These are phyloP conservation scores for Chrysanthemum seticuspe DNA, from an alignment of 129 eudicot genomes.

Conservation along the genomic window DNA sequence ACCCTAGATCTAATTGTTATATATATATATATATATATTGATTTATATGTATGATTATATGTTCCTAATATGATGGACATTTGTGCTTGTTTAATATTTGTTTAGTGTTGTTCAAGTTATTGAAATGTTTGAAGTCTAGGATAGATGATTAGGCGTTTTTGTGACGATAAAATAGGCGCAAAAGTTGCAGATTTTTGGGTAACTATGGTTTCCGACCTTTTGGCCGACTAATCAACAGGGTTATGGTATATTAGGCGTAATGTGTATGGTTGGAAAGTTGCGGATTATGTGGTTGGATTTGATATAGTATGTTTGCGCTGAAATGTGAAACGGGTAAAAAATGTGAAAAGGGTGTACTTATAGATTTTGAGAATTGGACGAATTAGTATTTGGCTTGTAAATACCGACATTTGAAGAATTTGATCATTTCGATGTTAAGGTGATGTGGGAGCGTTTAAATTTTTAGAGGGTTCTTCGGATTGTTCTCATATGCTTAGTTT, in stretches of 20 bases:
- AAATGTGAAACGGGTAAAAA: too few species aligned
- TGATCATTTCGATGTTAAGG: too few species aligned
- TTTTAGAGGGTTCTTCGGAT: too few species aligned
- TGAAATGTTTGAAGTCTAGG: not conserved
- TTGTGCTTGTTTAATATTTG: not conserved
- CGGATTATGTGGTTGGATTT: too few species aligned
- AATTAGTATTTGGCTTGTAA: not conserved
- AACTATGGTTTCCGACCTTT: too few species aligned
- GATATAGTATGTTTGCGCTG: too few species aligned
- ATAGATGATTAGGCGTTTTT: conserved; percentile 2
- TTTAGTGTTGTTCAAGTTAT: conserved; percentile 1
- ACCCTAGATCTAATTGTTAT: conserved; percentile 20
- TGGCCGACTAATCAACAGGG: not conserved
- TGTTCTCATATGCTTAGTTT: too few species aligned
- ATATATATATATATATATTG: conserved; percentile 5
- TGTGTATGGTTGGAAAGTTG: too few species aligned
- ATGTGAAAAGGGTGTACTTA: too few species aligned
- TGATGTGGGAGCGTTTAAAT: too few species aligned
- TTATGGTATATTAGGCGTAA: not conserved
- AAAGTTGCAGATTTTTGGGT: not conserved
- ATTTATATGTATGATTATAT: conserved; percentile 5
- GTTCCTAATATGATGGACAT: conserved; percentile 8
- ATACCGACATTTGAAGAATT: conserved; percentile 4
- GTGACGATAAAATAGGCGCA: not conserved
- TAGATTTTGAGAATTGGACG: not conserved